Conservation (phyloP, 106 monocot genomes). For the Amphibolis antarctica region DNA sequence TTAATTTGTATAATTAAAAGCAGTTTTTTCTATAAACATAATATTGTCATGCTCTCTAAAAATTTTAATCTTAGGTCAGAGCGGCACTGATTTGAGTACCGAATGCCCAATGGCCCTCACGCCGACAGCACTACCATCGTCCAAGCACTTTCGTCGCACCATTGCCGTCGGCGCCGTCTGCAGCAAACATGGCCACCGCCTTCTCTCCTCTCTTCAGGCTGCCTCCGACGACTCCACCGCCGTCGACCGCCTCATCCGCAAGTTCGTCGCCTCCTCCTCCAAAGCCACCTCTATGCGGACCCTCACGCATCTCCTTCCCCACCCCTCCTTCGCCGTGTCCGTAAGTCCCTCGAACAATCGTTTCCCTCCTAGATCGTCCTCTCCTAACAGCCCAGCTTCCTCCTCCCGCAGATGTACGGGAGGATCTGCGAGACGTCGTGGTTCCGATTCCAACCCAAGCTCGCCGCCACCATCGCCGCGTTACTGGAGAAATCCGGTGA, state of each 20-base stretch:
- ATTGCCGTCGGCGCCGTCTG: neutral
- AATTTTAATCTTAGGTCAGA: too few species aligned
- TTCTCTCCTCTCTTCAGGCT: slow-evolving; percentile 38
- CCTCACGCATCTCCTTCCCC: slow-evolving; percentile 50
- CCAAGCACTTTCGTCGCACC: too few species aligned
- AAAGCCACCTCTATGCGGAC: slow-evolving; percentile 50
- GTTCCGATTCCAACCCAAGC: slow-evolving; percentile 66
- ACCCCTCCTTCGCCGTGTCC: slow-evolving; percentile 32
- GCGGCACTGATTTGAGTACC: too few species aligned
- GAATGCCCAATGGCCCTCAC: too few species aligned
- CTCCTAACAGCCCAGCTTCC: neutral
- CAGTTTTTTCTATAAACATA: too few species aligned
- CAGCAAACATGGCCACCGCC: slow-evolving; percentile 34
- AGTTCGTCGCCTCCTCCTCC: slow-evolving; percentile 53
- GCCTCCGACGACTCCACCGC: slow-evolving; percentile 27
- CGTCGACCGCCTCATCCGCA: slow-evolving; percentile 37
- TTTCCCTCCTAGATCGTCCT: too few species aligned
- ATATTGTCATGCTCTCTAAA: too few species aligned
- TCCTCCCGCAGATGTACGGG: slow-evolving; percentile 29
- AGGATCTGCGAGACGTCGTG: slow-evolving; percentile 33
- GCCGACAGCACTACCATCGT: too few species aligned
- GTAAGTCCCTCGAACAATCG: slow-evolving; percentile 7
- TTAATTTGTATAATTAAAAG: too few species aligned
- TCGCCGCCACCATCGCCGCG: slow-evolving; percentile 39
- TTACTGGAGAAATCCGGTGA: slow-evolving; percentile 35